phyloP scores from a whole-genome alignment of 2,329 filamentous ascomycete species.

The Pseudocercospora macadamiae region DNA sequence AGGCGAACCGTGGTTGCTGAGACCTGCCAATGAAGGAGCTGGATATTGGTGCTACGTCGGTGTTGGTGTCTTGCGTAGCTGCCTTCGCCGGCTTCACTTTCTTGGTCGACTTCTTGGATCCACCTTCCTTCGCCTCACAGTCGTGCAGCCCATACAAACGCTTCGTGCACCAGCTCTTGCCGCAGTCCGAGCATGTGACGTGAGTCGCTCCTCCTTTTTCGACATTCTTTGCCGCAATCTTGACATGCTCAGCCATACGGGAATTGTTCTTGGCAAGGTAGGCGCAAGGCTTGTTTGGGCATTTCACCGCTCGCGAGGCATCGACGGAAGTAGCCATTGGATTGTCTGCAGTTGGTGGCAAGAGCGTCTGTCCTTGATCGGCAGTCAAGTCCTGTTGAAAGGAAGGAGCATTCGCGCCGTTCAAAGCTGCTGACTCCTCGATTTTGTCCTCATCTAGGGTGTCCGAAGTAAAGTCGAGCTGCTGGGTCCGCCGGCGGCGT shows the following conservation, averaged over 20 bases:
- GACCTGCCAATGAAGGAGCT: too few species aligned
- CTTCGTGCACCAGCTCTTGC: not conserved
- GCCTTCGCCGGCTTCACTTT: not conserved
- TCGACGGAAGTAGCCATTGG: too few species aligned
- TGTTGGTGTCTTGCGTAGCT: not conserved
- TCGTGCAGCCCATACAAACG: not conserved
- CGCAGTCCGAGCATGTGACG: not conserved
- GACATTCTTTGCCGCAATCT: not conserved
- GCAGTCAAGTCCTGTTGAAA: too few species aligned
- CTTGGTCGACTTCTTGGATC: not conserved
- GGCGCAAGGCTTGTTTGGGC: not conserved
- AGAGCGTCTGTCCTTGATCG: too few species aligned
- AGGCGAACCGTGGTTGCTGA: too few species aligned
- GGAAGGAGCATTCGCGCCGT: too few species aligned
- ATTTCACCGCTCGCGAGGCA: not conserved
- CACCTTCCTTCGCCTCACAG: not conserved
- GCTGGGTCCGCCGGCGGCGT: too few species aligned
- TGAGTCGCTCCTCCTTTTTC: not conserved
- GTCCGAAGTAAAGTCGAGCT: too few species aligned
- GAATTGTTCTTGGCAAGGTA: not conserved
- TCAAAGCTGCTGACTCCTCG: too few species aligned
- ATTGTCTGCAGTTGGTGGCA: too few species aligned
- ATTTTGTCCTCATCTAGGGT: too few species aligned
- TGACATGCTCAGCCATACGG: not conserved
- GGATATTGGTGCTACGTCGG: too few species aligned